Base-by-base conservation (phyloP, 306 rosid genomes). In the Argentina anserina region DNA sequence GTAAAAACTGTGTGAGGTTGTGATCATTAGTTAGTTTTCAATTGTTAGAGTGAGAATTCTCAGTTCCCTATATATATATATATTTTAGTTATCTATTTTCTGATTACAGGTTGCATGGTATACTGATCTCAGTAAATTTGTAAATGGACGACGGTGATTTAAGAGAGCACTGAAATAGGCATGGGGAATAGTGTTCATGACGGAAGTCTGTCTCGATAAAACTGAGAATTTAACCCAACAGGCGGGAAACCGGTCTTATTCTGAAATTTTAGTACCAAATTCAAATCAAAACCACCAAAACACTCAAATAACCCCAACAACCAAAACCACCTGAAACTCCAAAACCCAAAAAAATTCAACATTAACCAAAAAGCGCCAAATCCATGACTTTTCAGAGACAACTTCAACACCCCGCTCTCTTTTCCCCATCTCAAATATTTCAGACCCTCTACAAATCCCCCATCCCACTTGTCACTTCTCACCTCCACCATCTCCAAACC, bases 401-500 rank as follows among this genome's bases (percentile, higher is more conserved):
- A 26, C 0, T 29, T 58, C 42, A 33, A 33, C 67, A 43, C 73
- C 83, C 78, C 83, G 81, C 78, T 61, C 59, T 46, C 78, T 33
- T 33, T 33, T 33, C 4, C 34, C 34, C 34, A 33, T 33, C 34
- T 33, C 36, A 36, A 53, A 49, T n/a, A 62, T 70, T 62, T 74
- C 70, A 46, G 31, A 34, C 28, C 12, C 75, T 10, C 77, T 80
- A 75, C 78, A 75, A 10, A 60, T 65, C 43, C 78, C 50, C 77
- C 58, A 56, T 26, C 63, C n/a, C n/a, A 29, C 0, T 62, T 47
- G n/a, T 20, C 9, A n/a, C 9, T 60, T 41, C 72, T 18, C 67
- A 56, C 23, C 66, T 56, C 52, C 3, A 9, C 2, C 67, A 53
- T 37, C 6, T 28, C 66, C 1, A 34, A 33, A 10, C 43, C 1